These are phyloP conservation scores for Podaxis carcinomalis DNA, from an alignment of 768 basidiomycete species.

Conservation along the genomic window DNA sequence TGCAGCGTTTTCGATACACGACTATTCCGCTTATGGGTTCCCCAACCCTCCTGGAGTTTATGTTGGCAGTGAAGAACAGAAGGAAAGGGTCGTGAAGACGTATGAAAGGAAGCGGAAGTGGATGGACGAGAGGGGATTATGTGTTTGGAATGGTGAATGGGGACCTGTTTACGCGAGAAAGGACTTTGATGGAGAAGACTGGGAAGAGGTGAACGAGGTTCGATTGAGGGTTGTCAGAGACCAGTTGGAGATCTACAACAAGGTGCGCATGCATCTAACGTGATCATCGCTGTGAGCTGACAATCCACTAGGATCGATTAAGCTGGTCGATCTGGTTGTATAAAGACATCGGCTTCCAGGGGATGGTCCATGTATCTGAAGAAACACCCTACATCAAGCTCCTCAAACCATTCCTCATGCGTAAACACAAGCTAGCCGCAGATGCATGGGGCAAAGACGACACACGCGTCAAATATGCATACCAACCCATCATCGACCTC, in stretches of 20 bases:
- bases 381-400: slow-evolving; percentile 69
- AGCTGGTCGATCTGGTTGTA: slow-evolving; percentile 88
- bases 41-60: slow-evolving; percentile 61
- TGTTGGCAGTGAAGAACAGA: slow-evolving; percentile 48
- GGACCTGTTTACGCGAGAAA: slow-evolving; percentile 74
- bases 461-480: slow-evolving; percentile 49
- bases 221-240: slow-evolving; percentile 65
- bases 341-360: slow-evolving; percentile 81
- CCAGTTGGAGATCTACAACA: slow-evolving; percentile 68
- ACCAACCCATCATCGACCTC: slow-evolving; percentile 61
- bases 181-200: slow-evolving; percentile 55
- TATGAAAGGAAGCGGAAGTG: slow-evolving; percentile 72
- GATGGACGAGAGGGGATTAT: slow-evolving; percentile 62
- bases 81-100: slow-evolving; percentile 40
- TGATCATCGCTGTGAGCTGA: background rate
- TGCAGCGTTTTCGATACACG: slow-evolving; percentile 74
- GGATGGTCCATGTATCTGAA: slow-evolving; percentile 70
- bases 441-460: slow-evolving; percentile 80
- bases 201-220: slow-evolving; percentile 62
- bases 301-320: slow-evolving; percentile 41
- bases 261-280: slow-evolving; percentile 30
- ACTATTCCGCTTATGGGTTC: slow-evolving; percentile 72
- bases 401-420: slow-evolving; percentile 61
- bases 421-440: slow-evolving; percentile 71
- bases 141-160: slow-evolving; percentile 84